A percentile compares a stretch with the other conserved stretches of the same genome.
These are phyloP conservation scores for Rubia peregrina DNA, from an alignment of 305 asterid species.

Conservation along the genomic window DNA sequence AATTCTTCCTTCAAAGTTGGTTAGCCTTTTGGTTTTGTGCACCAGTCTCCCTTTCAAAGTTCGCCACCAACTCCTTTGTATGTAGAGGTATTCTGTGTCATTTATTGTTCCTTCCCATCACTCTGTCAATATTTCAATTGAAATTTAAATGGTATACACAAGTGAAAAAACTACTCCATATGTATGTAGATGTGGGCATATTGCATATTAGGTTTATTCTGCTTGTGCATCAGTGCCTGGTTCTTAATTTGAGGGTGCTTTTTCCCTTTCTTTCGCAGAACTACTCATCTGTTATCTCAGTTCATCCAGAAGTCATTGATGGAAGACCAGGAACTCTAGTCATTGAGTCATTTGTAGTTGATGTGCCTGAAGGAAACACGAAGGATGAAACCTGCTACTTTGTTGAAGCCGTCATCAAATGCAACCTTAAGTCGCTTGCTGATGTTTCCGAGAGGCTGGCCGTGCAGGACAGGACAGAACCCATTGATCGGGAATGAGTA, in stretches of 20 bases:
- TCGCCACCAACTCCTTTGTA: neutral
- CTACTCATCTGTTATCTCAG: slow-evolving; percentile 61
- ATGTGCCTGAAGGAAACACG: slow-evolving; percentile 81
- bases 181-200: neutral
- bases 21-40: neutral
- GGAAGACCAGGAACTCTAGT: slow-evolving; percentile 67
- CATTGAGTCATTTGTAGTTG: slow-evolving; percentile 72
- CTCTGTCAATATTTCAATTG: neutral
- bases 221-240: neutral
- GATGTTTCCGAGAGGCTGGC: slow-evolving; percentile 73
- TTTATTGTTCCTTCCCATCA: neutral
- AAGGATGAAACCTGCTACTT: slow-evolving; percentile 79
- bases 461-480: slow-evolving; percentile 52
- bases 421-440: slow-evolving; percentile 69
- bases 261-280: slow-evolving; percentile 39
- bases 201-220: neutral
- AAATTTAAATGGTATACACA: neutral
- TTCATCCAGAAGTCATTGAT: slow-evolving; percentile 68
- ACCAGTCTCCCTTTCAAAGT: neutral
- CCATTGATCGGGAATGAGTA: slow-evolving; percentile 34
- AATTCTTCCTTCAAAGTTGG: neutral
- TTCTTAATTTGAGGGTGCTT: slow-evolving; percentile 3
- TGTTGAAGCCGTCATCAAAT: slow-evolving; percentile 65
- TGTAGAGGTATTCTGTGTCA: too few species aligned
- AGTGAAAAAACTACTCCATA: neutral